Evolutionary conservation across 768 basidiomycete genomes (phyloP).

Genomic region (Ramaria sp.): DNA sequence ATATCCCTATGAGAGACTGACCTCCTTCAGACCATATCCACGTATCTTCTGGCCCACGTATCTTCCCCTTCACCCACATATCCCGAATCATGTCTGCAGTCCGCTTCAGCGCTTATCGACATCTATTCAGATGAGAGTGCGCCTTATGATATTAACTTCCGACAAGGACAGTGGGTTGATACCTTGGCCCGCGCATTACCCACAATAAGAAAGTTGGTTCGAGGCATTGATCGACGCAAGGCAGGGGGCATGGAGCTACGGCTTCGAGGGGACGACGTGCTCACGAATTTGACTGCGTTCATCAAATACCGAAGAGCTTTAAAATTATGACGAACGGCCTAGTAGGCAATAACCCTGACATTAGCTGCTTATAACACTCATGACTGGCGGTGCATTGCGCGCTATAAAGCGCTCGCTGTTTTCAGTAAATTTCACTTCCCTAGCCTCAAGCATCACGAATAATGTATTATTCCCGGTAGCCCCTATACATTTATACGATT

Average conservation of each 20-base stretch:
- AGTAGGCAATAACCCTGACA: not conserved
- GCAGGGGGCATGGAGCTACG: slow-evolving; percentile 56
- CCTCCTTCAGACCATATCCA: slow-evolving; percentile 38
- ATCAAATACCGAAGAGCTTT: slow-evolving; percentile 60
- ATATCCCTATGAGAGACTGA: not conserved
- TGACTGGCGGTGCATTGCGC: too few relatives aligned
- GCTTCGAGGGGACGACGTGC: slow-evolving; percentile 62
- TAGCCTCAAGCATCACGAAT: too few relatives aligned
- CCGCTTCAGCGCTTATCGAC: slow-evolving; percentile 76
- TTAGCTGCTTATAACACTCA: too few relatives aligned
- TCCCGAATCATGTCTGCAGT: slow-evolving; percentile 67
- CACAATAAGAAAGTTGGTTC: slow-evolving; percentile 50
- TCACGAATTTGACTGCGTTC: slow-evolving; percentile 68
- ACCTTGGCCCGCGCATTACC: slow-evolving; percentile 50
- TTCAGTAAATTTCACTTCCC: too few relatives aligned
- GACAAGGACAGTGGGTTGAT: slow-evolving; percentile 45
- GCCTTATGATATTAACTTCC: slow-evolving; percentile 76
- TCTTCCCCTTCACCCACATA: slow-evolving; percentile 30
- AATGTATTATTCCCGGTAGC: too few relatives aligned
- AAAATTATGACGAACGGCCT: slow-evolving; percentile 22
- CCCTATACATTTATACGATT: too few relatives aligned
- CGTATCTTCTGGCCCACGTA: slow-evolving; percentile 46
- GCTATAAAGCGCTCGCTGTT: too few relatives aligned
- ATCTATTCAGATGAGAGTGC: slow-evolving; percentile 84
- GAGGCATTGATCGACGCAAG: slow-evolving; percentile 55